These are phyloP conservation scores for Fusarium sp. DNA, from an alignment of 2,329 filamentous ascomycete genomes.

Conservation along the genomic window DNA sequence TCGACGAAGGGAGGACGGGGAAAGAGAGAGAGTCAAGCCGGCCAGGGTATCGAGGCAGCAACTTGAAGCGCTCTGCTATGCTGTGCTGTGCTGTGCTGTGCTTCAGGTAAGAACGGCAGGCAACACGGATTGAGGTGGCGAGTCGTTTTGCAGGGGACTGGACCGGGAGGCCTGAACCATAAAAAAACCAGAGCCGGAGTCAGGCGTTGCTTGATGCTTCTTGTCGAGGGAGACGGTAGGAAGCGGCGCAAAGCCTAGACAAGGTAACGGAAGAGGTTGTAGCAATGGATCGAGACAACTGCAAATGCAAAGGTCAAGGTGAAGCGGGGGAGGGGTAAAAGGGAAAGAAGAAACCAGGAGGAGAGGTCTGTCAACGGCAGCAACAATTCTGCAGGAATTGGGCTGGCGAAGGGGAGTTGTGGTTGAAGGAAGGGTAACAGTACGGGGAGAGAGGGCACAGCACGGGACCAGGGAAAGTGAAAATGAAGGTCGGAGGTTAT, in stretches of 20 bases:
- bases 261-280: slow-evolving; percentile 4
- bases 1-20: slow-evolving; percentile 23
- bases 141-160: slow-evolving; percentile 23
- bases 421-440: slow-evolving; percentile 29
- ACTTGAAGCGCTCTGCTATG: slow-evolving; percentile 6
- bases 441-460: slow-evolving; percentile 38
- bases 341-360: slow-evolving; percentile 19
- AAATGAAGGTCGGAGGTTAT: slow-evolving; percentile 47
- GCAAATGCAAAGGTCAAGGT: slow-evolving; percentile 4
- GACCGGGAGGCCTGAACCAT: background rate
- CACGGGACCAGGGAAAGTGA: slow-evolving; percentile 38
- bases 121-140: slow-evolving; percentile 20
- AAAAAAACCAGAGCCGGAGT: slow-evolving; percentile 4
- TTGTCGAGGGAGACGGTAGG: slow-evolving; percentile 27
- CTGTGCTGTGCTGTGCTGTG: slow-evolving; percentile 3
- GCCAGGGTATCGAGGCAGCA: slow-evolving; percentile 33
- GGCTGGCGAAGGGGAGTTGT: slow-evolving; percentile 40
- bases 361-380: slow-evolving; percentile 29
- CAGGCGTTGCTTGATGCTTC: slow-evolving; percentile 19
- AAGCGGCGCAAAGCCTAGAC: slow-evolving; percentile 19
- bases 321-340: slow-evolving; percentile 12
- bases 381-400: slow-evolving; percentile 46
- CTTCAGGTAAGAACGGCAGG: slow-evolving; percentile 5
- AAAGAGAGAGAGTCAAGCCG: slow-evolving; percentile 18
- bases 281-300: background rate